Conservation (phyloP, 1,284 basidiomycete genomes). For the Boletus semigastroideus region DNA sequence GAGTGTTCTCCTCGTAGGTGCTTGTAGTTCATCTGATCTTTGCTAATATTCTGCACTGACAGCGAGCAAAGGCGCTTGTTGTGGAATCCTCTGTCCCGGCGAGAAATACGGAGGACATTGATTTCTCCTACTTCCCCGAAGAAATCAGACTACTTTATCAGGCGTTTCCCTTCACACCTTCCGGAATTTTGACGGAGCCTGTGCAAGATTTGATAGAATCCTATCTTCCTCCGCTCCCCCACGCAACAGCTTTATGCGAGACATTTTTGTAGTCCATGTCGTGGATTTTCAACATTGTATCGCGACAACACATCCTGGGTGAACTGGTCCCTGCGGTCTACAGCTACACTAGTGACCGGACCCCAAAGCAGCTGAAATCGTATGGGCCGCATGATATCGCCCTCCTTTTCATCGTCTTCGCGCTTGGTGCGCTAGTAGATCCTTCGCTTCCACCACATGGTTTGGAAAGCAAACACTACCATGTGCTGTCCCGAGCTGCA, state of each 20-base stretch:
- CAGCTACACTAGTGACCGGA: constrained; percentile 2
- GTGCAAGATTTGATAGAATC: constrained; percentile 42
- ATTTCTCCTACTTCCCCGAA: constrained; percentile 42
- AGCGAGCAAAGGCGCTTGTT: constrained; percentile 15
- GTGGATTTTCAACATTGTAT: constrained; percentile 55
- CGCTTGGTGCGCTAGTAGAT: constrained; percentile 51
- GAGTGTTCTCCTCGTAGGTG: constrained; percentile 42
- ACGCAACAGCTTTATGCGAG: constrained; percentile 40
- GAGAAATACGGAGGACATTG: constrained; percentile 36
- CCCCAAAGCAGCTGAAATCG: constrained; percentile 14
- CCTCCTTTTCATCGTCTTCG: constrained; percentile 48
- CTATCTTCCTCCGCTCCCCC: constrained; percentile 42
- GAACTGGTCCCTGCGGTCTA: constrained; percentile 49
- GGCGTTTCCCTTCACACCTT: constrained; percentile 44
- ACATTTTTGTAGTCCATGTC: constrained; percentile 50
- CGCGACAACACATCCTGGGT: constrained; percentile 42
- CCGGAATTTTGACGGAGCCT: constrained; percentile 29
- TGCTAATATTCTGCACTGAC: neutral
- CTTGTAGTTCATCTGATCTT: neutral
- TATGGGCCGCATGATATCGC: constrained; percentile 53
- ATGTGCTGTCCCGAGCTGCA: constrained; percentile 39
- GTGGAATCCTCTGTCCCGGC: constrained; percentile 9
- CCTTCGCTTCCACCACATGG: constrained; percentile 48
- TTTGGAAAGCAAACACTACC: constrained; percentile 55
- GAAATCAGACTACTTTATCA: constrained; percentile 41